Evolutionary conservation across 768 basidiomycete species (phyloP).

Genomic region (Suillus variegatus): DNA sequence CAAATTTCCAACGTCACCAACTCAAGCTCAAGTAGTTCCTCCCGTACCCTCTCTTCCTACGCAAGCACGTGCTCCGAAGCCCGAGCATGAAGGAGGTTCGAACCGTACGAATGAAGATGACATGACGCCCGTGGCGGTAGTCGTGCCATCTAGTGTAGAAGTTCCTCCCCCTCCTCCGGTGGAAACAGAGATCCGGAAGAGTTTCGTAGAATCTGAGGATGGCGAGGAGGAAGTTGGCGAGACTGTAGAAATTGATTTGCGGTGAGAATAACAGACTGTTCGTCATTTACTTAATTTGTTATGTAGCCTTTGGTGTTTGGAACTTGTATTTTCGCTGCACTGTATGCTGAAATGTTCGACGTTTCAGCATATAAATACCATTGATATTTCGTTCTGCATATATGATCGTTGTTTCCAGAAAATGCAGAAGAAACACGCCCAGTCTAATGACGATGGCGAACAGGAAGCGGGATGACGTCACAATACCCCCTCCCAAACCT

Average conservation of each 20-base stretch:
- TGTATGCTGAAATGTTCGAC: background rate
- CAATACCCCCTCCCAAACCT: no score
- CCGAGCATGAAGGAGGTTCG: slow-evolving; percentile 12
- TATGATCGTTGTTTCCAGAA: background rate
- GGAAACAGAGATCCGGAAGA: slow-evolving; percentile 61
- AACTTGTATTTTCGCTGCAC: background rate
- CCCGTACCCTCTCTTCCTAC: slow-evolving; percentile 15
- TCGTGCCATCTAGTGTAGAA: slow-evolving; percentile 67
- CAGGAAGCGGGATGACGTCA: no score
- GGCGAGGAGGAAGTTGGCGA: slow-evolving; percentile 77
- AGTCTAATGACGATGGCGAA: no score
- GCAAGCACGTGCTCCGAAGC: slow-evolving; percentile 16
- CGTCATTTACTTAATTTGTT: background rate
- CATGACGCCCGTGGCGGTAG: slow-evolving; percentile 31
- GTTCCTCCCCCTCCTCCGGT: slow-evolving; percentile 80
- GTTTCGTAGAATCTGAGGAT: slow-evolving; percentile 49
- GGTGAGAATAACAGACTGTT: slow-evolving; percentile 24
- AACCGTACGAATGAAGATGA: slow-evolving; percentile 14
- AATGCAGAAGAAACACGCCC: background rate
- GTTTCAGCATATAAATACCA: background rate
- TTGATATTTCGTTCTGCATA: background rate
- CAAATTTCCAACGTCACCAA: slow-evolving; percentile 61
- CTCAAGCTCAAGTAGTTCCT: slow-evolving; percentile 12
- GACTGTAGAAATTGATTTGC: slow-evolving; percentile 70
- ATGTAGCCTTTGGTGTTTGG: background rate